Base-by-base conservation (phyloP, 371 early-diverging fungal genomes). In the Apophysomyces sp. region DNA sequence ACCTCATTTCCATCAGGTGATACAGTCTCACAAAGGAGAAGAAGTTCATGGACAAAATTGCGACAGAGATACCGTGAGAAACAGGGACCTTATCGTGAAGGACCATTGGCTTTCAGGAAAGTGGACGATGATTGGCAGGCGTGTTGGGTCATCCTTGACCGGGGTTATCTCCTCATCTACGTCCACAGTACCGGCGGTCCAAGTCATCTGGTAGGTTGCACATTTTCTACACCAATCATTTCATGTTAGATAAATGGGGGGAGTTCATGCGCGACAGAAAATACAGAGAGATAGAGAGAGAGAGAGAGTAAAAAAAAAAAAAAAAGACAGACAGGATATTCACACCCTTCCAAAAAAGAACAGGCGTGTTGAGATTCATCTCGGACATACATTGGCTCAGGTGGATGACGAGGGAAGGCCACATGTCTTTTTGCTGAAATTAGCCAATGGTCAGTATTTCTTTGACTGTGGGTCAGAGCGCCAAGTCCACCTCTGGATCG, bases 61-160 rank as follows among this genome's bases (percentile, higher is more conserved):
- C 57, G 63, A 8, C 41, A 58, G 39, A 67, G 54, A 54, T 39
- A 58, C 16, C 44, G 54, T 52, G 58, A 67, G 41, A 62, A 62
- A 58, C 58, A 40, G 30, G 69, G 69, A 21, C 69, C 69, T 36
- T 60, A 65, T 36, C 61, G 65, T 54, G 61, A 69, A 55, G 69
- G 69, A 16, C 65, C 69, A 13, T 37, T 65, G 12, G 57, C 69
- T 21, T 60, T 60, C 36, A 55, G 61, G 31, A 57, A 65, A 54
- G 59, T 24, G 41, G 27, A 51, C 29, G 62, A 61, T 11, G 55
- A 54, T 16, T 69, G 69, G 69, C 58, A 61, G 34, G 54, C 56
- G 2, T 69, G 69, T 58, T 69, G 69, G 69, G 65, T 65, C 40
- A 65, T 69, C 37, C 58, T 69, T 16, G 58, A 63, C 51, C 64